Evolutionary conservation across 495 filamentous ascomycete species (phyloP), one percentile per base, ranked within the genome.

Genomic region (Cercophora sp.): DNA sequence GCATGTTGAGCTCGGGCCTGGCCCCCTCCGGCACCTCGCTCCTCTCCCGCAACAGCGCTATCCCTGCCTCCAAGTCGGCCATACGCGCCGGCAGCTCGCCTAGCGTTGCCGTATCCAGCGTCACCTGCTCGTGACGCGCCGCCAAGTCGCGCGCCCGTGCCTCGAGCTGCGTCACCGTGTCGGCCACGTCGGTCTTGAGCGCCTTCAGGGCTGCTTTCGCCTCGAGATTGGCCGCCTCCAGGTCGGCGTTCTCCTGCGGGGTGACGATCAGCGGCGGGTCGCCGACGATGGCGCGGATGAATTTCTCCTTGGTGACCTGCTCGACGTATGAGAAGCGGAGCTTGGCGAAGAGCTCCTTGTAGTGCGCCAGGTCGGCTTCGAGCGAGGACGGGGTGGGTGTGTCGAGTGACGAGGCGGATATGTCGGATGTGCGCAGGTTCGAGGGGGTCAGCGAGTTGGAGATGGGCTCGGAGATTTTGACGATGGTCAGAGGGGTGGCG

Each of bases 271-370:
- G 75, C 1, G 91, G 92, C 29, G 90, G 88, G 49, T 96, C 89
- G 57, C 86, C 87, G 15, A 92, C 89, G 52, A 88, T 85, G 51
- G 82, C 77, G 52, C 84, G 83, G 27, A 89, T 83, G 65, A 88
- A 88, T 55, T 87, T 87, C 61, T 90, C 86, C 61, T 89, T 89
- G 37, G 86, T 88, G 29, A 87, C 81, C 67, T 89, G 86, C 65
- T 89, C 86, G 53, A 89, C 79, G 69, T 89, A 97, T 58, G 88
- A 94, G 75, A 97, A 97, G 64, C 91, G 89, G 23, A 98, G 80
- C 71, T 96, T 96, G 35, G 89, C 86, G 70, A 96, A 97, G 24
- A 97, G 81, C 72, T 96, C 93, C 59, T 86, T 87, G 70, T 96
- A 96, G 67, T 96, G 91, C 45, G 79, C 74, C n/a, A 96, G 74